Percentiles rank a stretch among this genome's conserved stretches.
Conservation (phyloP, 768 basidiomycete genomes). For the Rossbeevera mucosa region DNA sequence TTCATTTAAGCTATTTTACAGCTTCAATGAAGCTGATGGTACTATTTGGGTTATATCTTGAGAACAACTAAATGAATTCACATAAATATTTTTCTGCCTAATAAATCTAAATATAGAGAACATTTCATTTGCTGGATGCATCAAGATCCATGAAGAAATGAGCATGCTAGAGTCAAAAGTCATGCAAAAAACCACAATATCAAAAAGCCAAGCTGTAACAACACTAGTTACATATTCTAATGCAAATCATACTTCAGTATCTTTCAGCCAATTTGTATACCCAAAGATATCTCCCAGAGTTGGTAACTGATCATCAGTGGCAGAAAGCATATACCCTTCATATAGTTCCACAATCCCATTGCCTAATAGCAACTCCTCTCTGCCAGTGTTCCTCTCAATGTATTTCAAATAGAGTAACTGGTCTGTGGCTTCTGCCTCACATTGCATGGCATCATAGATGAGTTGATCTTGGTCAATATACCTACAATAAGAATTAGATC, state of each 20-base stretch:
- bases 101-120: too few species aligned
- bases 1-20: too few species aligned
- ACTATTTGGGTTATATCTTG: too few species aligned
- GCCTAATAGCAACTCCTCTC: conserved; percentile 7
- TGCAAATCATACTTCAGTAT: neutral
- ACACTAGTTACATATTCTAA: too few species aligned
- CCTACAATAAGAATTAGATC: conserved; percentile 30
- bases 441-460: conserved; percentile 52
- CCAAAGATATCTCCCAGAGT: conserved; percentile 6
- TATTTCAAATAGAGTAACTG: conserved; percentile 51
- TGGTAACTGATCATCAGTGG: conserved; percentile 3
- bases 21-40: too few species aligned
- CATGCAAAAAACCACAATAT: too few species aligned
- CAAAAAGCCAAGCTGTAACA: too few species aligned
- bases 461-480: conserved; percentile 75
- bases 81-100: too few species aligned
- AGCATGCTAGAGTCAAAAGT: too few species aligned
- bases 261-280: conserved; percentile 23
- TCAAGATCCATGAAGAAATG: too few species aligned
- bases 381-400: conserved; percentile 38
- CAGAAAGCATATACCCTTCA: conserved; percentile 17
- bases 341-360: conserved; percentile 19
- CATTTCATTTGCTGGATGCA: too few species aligned
- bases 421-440: conserved; percentile 53
- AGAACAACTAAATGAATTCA: too few species aligned